Base-by-base conservation (phyloP, 148 eudicot genomes). In the Vaccinium myrtillus region DNA sequence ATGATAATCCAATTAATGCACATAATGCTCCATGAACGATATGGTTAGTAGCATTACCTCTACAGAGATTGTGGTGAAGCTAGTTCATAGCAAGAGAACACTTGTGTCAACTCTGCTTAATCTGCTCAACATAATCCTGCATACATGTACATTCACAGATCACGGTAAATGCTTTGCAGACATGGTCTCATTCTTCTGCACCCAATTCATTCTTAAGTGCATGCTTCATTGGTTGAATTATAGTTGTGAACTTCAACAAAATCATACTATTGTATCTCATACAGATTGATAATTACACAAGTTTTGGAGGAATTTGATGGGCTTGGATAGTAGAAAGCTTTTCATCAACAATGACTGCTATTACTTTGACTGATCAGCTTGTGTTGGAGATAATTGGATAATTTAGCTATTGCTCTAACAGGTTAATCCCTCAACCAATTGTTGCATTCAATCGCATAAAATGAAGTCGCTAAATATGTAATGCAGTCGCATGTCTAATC, bases 61-160 rank as follows among this genome's bases (percentile, higher is more conserved):
- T 0, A 87, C 90, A 0, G 30, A 85, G 55, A 25, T 63, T 92
- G 94, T 71, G 79, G 83, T 58, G 63, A 58, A 58, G 63, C 63
- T 58, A 18, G 8, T 58, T 19, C 63, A 58, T 58, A 58, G 21
- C 18, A 16, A 21, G 63, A 15, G 63, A 30, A 87, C 18, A 10
- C 15, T 1, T 80, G 73, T 59, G 46, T 32, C 25, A 54, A 30
- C n/a, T 18, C 46, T 16, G 65, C 81, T 79, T 4, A 55, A 56
- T 30, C 18, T 7, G 30, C 16, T 21, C 46, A 6, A 15, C 30
- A 4, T 0, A 74, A 58, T 58, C 63, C 63, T 32, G 36, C 32
- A 71, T 27, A 71, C 16, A 32, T 13, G 32, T 32, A 5, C 32
- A 71, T 71, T 21, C 9, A 58, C 9, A 58, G 63, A 32, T 65